phyloP scores from a whole-genome alignment of 2,329 filamentous ascomycete species.

The Sporothrix phasma region DNA sequence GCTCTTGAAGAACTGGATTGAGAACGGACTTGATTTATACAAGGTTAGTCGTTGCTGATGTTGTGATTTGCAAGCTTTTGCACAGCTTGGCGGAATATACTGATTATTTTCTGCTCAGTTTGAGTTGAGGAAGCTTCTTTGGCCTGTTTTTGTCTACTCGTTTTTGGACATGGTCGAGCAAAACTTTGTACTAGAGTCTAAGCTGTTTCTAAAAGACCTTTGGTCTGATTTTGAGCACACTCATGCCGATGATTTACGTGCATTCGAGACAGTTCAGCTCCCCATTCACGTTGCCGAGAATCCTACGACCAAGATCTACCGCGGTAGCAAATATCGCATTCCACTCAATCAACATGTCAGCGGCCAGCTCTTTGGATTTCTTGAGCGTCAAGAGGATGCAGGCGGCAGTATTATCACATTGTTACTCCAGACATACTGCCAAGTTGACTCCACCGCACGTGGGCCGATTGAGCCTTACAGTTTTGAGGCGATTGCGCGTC shows the following conservation, averaged over 20 bases:
- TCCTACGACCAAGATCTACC: conserved; percentile 67
- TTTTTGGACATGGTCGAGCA: conserved; percentile 71
- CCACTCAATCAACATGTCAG: conserved; percentile 81
- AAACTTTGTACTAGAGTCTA: conserved; percentile 61
- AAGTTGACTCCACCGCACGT: conserved; percentile 47
- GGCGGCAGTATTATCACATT: conserved; percentile 70
- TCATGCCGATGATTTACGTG: conserved; percentile 70
- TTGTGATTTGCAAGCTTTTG: no score
- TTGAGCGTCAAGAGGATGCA: conserved; percentile 76
- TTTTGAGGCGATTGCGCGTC: conserved; percentile 50
- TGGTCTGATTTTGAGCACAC: conserved; percentile 61
- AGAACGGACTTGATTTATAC: conserved; percentile 88
- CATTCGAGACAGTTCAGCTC: conserved; percentile 62
- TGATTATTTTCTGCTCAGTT: conserved; percentile 41
- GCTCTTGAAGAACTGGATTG: conserved; percentile 70
- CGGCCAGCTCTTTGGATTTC: conserved; percentile 72
- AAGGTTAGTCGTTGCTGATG: conserved; percentile 46
- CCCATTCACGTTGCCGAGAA: conserved; percentile 73
- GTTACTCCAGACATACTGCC: conserved; percentile 54
- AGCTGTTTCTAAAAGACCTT: conserved; percentile 61
- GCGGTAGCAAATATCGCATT: conserved; percentile 77
- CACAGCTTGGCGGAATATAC: background rate
- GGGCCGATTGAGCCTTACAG: conserved; percentile 56
- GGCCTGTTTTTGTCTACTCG: conserved; percentile 91
- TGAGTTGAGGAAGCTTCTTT: conserved; percentile 77